phyloP scores from a whole-genome alignment of 176 grass and related monocot species.

The Eleusine coracana region DNA sequence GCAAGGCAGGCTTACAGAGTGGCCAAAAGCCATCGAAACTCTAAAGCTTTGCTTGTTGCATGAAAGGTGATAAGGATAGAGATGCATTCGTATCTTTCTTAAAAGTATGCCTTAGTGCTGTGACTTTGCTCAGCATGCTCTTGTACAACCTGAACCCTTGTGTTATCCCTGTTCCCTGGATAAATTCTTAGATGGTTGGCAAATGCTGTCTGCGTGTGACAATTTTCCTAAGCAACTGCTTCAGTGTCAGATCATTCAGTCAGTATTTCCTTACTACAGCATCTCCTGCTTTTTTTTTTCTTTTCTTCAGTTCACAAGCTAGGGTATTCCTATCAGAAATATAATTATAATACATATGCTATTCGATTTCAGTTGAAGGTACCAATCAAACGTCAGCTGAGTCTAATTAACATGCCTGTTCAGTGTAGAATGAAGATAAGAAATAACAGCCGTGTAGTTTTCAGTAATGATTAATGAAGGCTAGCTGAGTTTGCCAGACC shows the following conservation, averaged over 20 bases:
- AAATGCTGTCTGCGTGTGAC: neutral
- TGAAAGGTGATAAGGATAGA: neutral
- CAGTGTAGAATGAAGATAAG: neutral
- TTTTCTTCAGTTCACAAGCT: neutral
- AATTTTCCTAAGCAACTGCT: constrained; percentile 5
- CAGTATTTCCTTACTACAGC: neutral
- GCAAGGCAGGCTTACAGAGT: constrained; percentile 27
- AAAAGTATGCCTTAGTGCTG: neutral
- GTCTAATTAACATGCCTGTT: neutral
- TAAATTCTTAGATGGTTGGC: constrained; percentile 15
- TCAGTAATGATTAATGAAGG: neutral
- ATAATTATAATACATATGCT: neutral
- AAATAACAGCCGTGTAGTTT: neutral
- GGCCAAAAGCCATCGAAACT: constrained; percentile 24
- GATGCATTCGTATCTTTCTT: neutral
- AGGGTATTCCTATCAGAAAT: neutral
- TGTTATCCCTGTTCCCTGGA: neutral
- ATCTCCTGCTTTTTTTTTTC: neutral
- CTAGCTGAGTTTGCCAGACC: neutral
- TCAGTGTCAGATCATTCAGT: neutral
- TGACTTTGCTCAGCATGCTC: neutral
- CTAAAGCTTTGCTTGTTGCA: neutral
- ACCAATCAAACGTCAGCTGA: neutral
- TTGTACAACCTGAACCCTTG: neutral
- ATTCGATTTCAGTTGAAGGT: neutral